Base-by-base conservation (phyloP, 108 stramenopile genomes). In the Cyclostephanos tholiformis region DNA sequence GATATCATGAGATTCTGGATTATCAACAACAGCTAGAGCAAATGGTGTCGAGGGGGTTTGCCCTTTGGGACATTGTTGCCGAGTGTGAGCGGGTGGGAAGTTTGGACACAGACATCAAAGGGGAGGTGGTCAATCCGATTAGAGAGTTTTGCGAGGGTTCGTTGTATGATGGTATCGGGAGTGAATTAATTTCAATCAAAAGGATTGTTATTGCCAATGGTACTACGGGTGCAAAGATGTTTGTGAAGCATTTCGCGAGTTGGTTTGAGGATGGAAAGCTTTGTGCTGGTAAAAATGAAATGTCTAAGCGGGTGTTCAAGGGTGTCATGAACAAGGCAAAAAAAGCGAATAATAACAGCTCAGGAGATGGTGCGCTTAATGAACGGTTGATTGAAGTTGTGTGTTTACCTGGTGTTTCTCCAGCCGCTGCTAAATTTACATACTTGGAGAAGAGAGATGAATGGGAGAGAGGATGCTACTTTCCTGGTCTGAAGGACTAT, bases 171-270 rank as follows among this genome's bases (percentile, higher is more conserved):
- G 30, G 38, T 43, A 62, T 39, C 12, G 71, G 65, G n/a, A 46
- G 19, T 35, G 66, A 30, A 17, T 48, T 16, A 60, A 61, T 26
- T 82, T 91, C 25, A n/a, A 62, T 62, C 61, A 83, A 77, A 72
- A 78, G 89, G 4, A 91, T 94, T 59, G 85, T 90, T 1, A 72
- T 94, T 51, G 89, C 89, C 56, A 94, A 91, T 80, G 93, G 93
- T 20, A 75, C 82, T 26, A 88, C 83, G 22, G 80, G 79, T 2
- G 74, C 56, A 23, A 49, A 60, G 38, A 72, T 89, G 43, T 94
- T 94, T 67, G 67, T 69, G 23, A 83, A 86, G 67, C 87, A 89
- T 73, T 91, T 91, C 60, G 55, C 51, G 20, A 56, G 85, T 4
- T 94, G 90, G 93, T 86, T 85, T 64, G 43, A 61, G 46, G 76